These are phyloP conservation scores for Penicillium canescens DNA, from an alignment of 495 filamentous ascomycete genomes.

Conservation along the genomic window DNA sequence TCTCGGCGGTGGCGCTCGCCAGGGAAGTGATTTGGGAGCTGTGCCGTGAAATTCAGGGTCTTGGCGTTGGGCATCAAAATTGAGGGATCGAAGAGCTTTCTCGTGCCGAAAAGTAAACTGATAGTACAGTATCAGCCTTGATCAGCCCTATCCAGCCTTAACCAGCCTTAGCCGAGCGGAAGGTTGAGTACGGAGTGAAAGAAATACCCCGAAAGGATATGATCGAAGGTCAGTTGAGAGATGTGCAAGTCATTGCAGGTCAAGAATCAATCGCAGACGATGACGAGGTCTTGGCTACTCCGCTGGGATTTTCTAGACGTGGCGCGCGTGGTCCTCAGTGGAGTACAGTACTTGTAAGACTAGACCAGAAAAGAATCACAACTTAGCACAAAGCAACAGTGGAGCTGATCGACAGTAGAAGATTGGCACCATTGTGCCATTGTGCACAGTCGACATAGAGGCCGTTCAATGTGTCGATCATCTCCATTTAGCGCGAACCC, in stretches of 20 bases:
- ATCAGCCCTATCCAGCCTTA: neutral
- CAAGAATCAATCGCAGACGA: constrained; percentile 7
- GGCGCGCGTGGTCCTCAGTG: constrained; percentile 5
- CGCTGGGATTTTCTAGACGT: neutral
- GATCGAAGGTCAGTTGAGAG: neutral
- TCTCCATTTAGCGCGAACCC: constrained; percentile 23
- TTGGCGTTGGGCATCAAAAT: constrained; percentile 3
- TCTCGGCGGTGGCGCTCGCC: constrained; percentile 2
- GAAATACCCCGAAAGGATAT: constrained; percentile 4
- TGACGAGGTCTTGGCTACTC: constrained; percentile 12
- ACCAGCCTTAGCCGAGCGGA: constrained; percentile 3
- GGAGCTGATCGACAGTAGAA: constrained; percentile 23
- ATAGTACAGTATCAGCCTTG: neutral
- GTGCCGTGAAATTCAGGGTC: neutral
- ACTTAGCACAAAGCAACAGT: constrained; percentile 9
- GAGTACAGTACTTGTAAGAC: neutral
- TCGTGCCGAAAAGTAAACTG: neutral
- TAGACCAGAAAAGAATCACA: constrained; percentile 3
- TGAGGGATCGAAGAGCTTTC: neutral
- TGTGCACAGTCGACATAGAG: constrained; percentile 9
- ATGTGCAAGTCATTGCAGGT: constrained; percentile 1
- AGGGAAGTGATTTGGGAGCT: too few species aligned
- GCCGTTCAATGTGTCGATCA: constrained; percentile 27
- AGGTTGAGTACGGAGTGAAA: neutral
- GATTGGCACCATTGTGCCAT: constrained; percentile 22